Evolutionary conservation across 176 grass and related monocot species (phyloP).

Genomic region (Eremochloa ophiuroides): DNA sequence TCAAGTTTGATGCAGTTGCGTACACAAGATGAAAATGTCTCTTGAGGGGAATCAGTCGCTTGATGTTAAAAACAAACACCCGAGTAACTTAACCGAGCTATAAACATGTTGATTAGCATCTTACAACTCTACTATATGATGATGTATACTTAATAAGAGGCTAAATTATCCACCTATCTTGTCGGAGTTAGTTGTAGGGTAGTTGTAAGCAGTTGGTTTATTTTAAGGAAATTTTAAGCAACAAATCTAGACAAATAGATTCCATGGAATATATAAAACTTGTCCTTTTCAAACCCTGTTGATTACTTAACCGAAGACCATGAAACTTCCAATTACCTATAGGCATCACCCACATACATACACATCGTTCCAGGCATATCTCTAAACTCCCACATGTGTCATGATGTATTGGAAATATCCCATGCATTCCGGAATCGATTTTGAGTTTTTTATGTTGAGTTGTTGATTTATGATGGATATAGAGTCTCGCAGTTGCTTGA

Average conservation of each 20-base stretch:
- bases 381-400: background rate
- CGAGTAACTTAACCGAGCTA: background rate
- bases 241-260: background rate
- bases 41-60: background rate
- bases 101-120: background rate
- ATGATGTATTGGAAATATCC: background rate
- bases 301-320: background rate
- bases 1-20: background rate
- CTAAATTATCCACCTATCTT: background rate
- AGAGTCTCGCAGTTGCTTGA: background rate
- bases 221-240: background rate
- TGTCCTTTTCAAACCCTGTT: background rate
- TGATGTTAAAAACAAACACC: background rate
- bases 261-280: background rate
- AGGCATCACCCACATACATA: background rate
- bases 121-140: background rate
- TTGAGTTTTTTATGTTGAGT: background rate
- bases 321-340: background rate
- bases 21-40: background rate
- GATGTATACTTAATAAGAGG: background rate
- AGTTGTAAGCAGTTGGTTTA: background rate
- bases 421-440: background rate
- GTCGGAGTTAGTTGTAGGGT: background rate
- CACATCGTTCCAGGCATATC: background rate
- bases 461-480: background rate